A percentile compares a stretch with the other conserved stretches of the same genome.
Evolutionary conservation across 345 rosid genomes (phyloP).

Genomic region (Aquilaria sinensis): DNA sequence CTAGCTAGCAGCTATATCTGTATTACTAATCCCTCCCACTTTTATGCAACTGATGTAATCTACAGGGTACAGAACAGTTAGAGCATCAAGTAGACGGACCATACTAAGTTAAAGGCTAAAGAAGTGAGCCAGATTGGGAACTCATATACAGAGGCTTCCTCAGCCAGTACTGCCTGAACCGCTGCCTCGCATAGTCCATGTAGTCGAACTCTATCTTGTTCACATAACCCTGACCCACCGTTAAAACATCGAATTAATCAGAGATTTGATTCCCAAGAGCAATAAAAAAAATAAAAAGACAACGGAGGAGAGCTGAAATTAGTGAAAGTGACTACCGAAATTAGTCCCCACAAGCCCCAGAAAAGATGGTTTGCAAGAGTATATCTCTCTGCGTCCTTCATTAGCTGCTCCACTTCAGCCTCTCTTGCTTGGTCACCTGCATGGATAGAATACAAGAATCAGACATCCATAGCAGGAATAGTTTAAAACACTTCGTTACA

Average conservation of each 20-base stretch:
- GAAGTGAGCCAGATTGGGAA: slow-evolving; percentile 3
- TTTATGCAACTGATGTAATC: no score
- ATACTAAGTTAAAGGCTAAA: slow-evolving; percentile 20
- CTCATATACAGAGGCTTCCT: slow-evolving; percentile 28
- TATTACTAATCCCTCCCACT: no score
- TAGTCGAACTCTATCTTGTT: slow-evolving; percentile 50
- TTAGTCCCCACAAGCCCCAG: slow-evolving; percentile 81
- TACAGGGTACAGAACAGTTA: neutral
- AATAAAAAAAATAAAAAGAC: neutral
- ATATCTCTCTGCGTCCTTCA: slow-evolving; percentile 47
- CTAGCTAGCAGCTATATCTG: no score
- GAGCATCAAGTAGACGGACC: neutral
- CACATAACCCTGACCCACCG: slow-evolving; percentile 25
- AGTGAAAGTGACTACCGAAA: slow-evolving; percentile 21
- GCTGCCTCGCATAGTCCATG: slow-evolving; percentile 54
- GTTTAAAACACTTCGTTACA: neutral
- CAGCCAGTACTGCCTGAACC: slow-evolving; percentile 49
- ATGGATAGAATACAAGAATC: neutral
- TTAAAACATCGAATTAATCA: neutral
- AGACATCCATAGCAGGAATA: no score
- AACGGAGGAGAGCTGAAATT: neutral
- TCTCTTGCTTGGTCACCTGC: slow-evolving; percentile 30
- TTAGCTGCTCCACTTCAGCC: slow-evolving; percentile 35
- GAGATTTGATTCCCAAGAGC: neutral
- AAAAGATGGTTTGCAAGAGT: slow-evolving; percentile 70